A percentile compares a stretch with the other conserved stretches of the same genome.
Evolutionary conservation across 2,329 filamentous ascomycete genomes (phyloP).

Genomic region (Aspergillus sp.): DNA sequence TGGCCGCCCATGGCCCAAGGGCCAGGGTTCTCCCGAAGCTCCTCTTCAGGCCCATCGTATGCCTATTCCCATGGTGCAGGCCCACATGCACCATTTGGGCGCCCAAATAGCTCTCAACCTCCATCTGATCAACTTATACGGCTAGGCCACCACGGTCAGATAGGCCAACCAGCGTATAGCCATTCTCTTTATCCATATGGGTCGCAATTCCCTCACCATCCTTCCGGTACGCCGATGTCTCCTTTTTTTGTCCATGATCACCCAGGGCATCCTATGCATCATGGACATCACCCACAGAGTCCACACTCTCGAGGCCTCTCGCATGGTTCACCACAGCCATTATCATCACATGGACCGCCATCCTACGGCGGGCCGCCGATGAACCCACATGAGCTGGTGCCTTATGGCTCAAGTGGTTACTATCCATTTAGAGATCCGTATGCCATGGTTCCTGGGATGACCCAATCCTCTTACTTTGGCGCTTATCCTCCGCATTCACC

Average conservation of each 20-base stretch:
- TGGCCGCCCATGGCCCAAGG: constrained; percentile 26
- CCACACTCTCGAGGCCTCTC: constrained; percentile 21
- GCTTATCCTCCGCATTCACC: constrained; percentile 26
- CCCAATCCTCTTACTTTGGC: constrained; percentile 27
- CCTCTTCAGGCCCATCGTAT: constrained; percentile 34
- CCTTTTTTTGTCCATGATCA: constrained; percentile 23
- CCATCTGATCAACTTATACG: constrained; percentile 29
- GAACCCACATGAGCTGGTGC: constrained; percentile 30
- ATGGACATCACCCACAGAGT: constrained; percentile 14
- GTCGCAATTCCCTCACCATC: constrained; percentile 19
- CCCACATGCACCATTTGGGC: constrained; percentile 19
- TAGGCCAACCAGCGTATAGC: constrained; percentile 19
- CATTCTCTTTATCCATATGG: constrained; percentile 22
- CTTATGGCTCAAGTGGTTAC: constrained; percentile 27
- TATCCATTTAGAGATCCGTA: constrained; percentile 30
- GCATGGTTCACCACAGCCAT: constrained; percentile 25
- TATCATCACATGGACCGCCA: constrained; percentile 22
- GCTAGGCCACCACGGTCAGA: constrained; percentile 18
- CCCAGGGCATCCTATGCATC: constrained; percentile 16
- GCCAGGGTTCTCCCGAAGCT: constrained; percentile 32
- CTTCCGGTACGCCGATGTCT: constrained; percentile 18
- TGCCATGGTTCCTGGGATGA: constrained; percentile 27
- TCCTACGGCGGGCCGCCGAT: constrained; percentile 26
- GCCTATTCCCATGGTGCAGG: constrained; percentile 23
- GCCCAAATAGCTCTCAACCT: constrained; percentile 17